Evolutionary conservation across 2,329 filamentous ascomycete species (phyloP).

Genomic region (Fusarium sp.): DNA sequence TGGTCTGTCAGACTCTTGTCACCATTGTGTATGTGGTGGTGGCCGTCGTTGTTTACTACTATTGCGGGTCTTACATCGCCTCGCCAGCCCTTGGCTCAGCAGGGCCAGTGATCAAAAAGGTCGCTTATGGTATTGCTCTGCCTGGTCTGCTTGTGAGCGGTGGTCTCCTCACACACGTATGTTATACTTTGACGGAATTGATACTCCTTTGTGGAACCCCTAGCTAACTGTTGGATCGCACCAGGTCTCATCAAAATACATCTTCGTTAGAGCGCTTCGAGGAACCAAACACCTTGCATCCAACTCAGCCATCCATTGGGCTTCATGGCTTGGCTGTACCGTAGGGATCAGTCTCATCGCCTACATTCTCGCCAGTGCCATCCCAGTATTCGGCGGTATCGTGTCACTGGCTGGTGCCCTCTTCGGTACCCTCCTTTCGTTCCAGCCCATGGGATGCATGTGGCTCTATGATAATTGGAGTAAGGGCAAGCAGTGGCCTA

Average conservation of each 20-base stretch:
- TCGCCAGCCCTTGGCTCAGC: background rate
- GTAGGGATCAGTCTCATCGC: background rate
- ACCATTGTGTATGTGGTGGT: background rate
- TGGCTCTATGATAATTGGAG: background rate
- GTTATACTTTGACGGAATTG: background rate
- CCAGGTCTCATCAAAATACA: background rate
- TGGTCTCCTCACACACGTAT: background rate
- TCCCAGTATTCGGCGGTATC: background rate
- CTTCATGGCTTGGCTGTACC: background rate
- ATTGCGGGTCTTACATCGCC: background rate
- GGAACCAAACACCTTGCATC: background rate
- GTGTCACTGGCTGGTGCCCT: background rate
- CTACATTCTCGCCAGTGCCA: background rate
- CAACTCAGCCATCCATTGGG: background rate
- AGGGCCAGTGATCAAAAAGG: background rate
- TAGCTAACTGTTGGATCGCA: background rate
- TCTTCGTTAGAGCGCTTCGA: background rate
- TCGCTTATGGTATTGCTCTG: background rate
- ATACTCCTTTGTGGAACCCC: rapidly evolving
- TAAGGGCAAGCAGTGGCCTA: background rate
- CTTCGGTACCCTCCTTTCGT: background rate
- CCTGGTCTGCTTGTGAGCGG: background rate
- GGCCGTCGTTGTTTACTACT: background rate
- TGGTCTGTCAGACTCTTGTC: background rate
- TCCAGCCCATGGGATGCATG: background rate